phyloP scores from a whole-genome alignment of 208 protist genomes.

The Wallacemonas sp. region DNA sequence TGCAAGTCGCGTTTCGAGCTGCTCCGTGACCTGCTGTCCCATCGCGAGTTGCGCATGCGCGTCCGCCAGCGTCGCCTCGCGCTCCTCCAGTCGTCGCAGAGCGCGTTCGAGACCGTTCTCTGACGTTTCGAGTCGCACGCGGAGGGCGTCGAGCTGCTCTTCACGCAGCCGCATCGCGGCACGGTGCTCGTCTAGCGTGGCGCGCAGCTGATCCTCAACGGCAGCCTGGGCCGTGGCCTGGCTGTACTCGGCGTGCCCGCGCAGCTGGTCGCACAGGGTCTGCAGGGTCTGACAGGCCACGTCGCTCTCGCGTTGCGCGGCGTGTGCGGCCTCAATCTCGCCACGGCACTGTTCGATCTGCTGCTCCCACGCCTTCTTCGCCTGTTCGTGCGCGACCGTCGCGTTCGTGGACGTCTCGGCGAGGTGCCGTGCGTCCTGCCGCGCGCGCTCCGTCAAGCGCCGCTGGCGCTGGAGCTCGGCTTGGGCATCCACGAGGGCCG shows the following conservation, averaged over 20 bases:
- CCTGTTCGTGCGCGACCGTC: not conserved
- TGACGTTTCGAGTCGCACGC: not conserved
- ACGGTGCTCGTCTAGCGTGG: not conserved
- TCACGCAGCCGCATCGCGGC: not conserved
- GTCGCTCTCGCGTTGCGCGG: not conserved
- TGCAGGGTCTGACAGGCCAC: constrained; percentile 18
- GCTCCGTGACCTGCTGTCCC: constrained; percentile 2
- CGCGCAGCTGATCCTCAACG: constrained; percentile 12
- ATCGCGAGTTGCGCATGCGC: constrained; percentile 15
- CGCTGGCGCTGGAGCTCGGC: constrained; percentile 17
- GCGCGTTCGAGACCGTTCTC: not conserved
- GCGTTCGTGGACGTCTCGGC: not conserved
- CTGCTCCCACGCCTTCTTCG: not conserved
- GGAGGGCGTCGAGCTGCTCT: constrained; percentile 6
- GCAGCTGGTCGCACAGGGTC: constrained; percentile 21
- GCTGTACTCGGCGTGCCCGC: constrained; percentile 2
- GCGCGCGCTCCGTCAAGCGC: constrained; percentile 2
- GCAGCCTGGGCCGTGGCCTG: constrained; percentile 18
- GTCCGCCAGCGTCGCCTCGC: constrained; percentile 10
- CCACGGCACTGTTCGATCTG: not conserved
- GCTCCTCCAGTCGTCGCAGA: constrained; percentile 14
- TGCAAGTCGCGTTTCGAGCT: not conserved
- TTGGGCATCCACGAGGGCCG: constrained; percentile 18
- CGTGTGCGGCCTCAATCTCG: constrained; percentile 2
- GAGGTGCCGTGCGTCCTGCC: not conserved